Base-by-base conservation (phyloP, 2,329 filamentous ascomycete genomes). In the Cladophialophora exuberans region DNA sequence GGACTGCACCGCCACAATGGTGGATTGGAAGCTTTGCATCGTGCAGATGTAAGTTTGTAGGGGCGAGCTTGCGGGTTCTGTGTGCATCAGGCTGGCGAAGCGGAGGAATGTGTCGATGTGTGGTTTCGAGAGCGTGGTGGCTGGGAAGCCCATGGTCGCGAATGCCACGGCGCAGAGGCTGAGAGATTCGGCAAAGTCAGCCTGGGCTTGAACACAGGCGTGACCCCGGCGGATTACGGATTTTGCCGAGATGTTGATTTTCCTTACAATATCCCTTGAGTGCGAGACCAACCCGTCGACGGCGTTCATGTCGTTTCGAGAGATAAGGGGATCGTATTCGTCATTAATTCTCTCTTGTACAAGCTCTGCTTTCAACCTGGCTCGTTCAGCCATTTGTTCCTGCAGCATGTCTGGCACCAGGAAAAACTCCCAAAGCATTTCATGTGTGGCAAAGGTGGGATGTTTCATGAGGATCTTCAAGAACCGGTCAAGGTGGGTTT, bases 401-500 rank as follows among this genome's bases (percentile, higher is more conserved):
- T 89, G 82, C 68, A 96, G 90, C 45, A 99, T 84, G 64, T 99
- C 94, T 1, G 94, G 94, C 10, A 99, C 92, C 0, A 99, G 81
- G 72, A 99, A 96, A 74, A 99, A 99, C 66, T 99, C 94, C 95
- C 94, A 99, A 2, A 99, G 81, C 82, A 97, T 90, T 74, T 99
- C 94, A 67, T 99, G 95, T 0, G 90, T 96, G 0, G 90, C 83
- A 68, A 99, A 97, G 0, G 94, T 97, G 3, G 93, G 88, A 67
- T 99, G 94, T 6, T 83, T 80, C 22, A 99, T 80, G 60, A 99
- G 81, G 15, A 91, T 90, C 62, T 89, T 90, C 64, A 99, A 76
- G 65, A 97, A 97, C 63, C 85, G 87, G 71, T 99, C 90, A 17
- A 96, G 84, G 13, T 88, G 85, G 39, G 90, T 76, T 69, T 99